A percentile compares a stretch with the other conserved stretches of the same genome.
These are phyloP conservation scores for Xylaria sp. DNA, from an alignment of 2,329 filamentous ascomycete species.

Conservation along the genomic window DNA sequence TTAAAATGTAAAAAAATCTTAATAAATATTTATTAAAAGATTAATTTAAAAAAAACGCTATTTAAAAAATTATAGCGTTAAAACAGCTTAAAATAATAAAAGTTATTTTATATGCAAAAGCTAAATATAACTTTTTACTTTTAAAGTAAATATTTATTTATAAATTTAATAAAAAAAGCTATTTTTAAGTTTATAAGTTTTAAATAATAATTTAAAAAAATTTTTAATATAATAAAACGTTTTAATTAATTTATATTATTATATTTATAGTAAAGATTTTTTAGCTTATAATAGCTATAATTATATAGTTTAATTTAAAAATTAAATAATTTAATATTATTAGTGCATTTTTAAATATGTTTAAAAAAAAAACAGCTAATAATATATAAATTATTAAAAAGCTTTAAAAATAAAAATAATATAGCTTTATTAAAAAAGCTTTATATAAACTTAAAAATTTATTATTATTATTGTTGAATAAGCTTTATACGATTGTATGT, in stretches of 20 bases:
- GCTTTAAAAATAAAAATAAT: neutral
- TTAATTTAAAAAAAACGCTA: neutral
- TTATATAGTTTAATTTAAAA: neutral
- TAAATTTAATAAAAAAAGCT: conserved; percentile 6
- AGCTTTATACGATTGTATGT: too few relatives aligned
- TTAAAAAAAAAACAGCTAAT: neutral
- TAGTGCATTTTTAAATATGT: neutral
- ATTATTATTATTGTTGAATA: too few relatives aligned
- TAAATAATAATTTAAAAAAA: neutral
- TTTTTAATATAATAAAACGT: neutral
- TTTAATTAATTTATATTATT: conserved; percentile 1
- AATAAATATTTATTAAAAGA: neutral
- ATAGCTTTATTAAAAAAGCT: neutral
- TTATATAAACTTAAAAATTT: conserved; percentile 3
- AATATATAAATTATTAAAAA: neutral
- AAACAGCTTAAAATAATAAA: neutral
- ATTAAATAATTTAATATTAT: conserved; percentile 1
- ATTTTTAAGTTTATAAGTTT: neutral
- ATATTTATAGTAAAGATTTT: neutral
- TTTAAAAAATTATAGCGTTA: neutral
- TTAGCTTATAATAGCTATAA: neutral
- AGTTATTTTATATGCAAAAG: neutral
- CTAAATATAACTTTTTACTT: neutral
- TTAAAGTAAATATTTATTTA: conserved; percentile 10
- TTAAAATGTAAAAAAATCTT: neutral